Evolutionary conservation across 2,329 filamentous ascomycete species (phyloP), one percentile per base, ranked within the genome.

Genomic region (Paecilomyces dactylethromorphus): DNA sequence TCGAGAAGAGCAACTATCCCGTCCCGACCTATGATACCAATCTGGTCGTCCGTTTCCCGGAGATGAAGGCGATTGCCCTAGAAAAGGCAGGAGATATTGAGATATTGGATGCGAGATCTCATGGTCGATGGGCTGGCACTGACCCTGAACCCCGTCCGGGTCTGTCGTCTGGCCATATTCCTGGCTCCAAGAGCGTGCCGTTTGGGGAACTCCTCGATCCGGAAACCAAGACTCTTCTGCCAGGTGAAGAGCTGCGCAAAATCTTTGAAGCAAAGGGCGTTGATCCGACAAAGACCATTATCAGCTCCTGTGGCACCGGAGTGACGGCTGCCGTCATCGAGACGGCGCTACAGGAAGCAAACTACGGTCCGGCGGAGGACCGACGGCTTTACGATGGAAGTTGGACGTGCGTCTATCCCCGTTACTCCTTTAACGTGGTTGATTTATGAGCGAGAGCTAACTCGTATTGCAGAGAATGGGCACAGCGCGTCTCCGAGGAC

Each of bases 281-380:
- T 8, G 87, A 96, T 70, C 85, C 89, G 0, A 80, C 81, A 29
- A 91, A 88, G 72, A 89, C 92, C 3, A 90, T 97, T 64, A 88
- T 97, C 66, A 89, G 86, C 55, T 93, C 85, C 68, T 99, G 94
- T 68, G 94, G 94, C 12, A 97, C 92, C 6, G 94, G 94, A 33
- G 93, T 99, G 56, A 97, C 92, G 11, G 94, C 94, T 7, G 91
- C 90, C 18, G 85, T 97, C 51, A 85, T 99, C 50, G 94, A 99
- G 71, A 88, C 92, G 39, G 94, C 92, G 1, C 77, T 99, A 57
- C 85, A 85, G 31, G 87, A 91, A 73, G 91, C 92, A 22, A 87
- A 87, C 1, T 92, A 86, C 69, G 90, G 89, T 1, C 79, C 84
- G 3, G 76, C 83, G 0, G 82, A 87, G 61, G 84, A 84, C 57